A percentile compares a stretch with the other conserved stretches of the same genome.
These are phyloP conservation scores for Biscogniauxia mediterranea DNA, from an alignment of 2,329 filamentous ascomycete genomes.

Conservation along the genomic window DNA sequence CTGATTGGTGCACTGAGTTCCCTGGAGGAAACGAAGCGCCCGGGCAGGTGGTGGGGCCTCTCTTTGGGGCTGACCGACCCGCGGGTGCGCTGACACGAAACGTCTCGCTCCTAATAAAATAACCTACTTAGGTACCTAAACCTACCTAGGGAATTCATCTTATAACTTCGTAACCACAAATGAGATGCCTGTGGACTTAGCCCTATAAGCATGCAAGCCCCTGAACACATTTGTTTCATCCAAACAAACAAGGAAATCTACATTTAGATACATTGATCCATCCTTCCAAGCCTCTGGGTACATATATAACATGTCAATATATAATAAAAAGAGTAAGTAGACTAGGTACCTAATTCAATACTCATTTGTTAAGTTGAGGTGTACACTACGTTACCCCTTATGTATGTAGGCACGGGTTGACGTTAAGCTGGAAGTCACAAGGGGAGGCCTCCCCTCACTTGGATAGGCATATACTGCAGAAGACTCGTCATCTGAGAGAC, in stretches of 20 bases:
- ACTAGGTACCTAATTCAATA: not conserved
- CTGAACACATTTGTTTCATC: slow-evolving; percentile 21
- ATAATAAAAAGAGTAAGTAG: not conserved
- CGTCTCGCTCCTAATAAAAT: not conserved
- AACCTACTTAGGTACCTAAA: not conserved
- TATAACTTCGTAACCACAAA: slow-evolving; percentile 4
- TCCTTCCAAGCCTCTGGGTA: not conserved
- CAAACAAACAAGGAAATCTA: not conserved
- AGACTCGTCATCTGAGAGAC: too few relatives aligned
- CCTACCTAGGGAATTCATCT: not conserved
- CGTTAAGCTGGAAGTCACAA: not conserved
- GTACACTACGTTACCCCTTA: not conserved
- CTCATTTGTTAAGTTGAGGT: not conserved
- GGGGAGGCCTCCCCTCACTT: not conserved
- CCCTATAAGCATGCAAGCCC: slow-evolving; percentile 9
- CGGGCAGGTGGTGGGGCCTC: not conserved
- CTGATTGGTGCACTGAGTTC: not conserved
- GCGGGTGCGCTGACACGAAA: not conserved
- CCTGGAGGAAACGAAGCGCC: not conserved
- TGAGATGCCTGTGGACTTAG: slow-evolving; percentile 1
- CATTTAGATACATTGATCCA: not conserved
- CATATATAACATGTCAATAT: too few relatives aligned
- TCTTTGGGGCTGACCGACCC: not conserved
- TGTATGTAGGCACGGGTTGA: not conserved
- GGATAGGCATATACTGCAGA: too few relatives aligned